Evolutionary conservation across 768 basidiomycete species (phyloP).

Genomic region (Rhizopogon rudus): DNA sequence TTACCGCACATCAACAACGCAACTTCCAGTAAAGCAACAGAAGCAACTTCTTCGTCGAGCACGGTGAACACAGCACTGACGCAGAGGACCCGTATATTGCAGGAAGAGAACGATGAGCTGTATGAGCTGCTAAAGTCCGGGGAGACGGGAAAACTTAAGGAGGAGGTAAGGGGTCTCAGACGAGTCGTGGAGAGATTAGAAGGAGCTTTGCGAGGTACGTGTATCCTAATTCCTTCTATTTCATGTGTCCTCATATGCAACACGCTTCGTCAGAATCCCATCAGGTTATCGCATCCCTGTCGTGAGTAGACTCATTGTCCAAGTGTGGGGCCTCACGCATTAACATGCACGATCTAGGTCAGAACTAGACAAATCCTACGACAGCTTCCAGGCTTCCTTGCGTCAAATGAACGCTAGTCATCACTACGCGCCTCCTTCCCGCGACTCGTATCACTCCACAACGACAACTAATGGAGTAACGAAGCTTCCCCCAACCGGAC

Average conservation of each 20-base stretch:
- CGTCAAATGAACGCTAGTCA: slow-evolving; percentile 37
- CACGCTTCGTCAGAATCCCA: slow-evolving; percentile 59
- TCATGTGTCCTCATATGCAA: slow-evolving; percentile 6
- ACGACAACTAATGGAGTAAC: slow-evolving; percentile 27
- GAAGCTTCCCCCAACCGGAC: slow-evolving; percentile 71
- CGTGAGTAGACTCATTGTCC: slow-evolving; percentile 44
- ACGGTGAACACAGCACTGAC: slow-evolving; percentile 72
- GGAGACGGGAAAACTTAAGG: slow-evolving; percentile 78
- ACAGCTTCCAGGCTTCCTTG: slow-evolving; percentile 44
- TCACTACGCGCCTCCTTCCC: slow-evolving; percentile 39
- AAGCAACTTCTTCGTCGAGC: slow-evolving; percentile 35
- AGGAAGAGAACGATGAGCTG: slow-evolving; percentile 86
- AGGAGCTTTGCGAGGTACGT: slow-evolving; percentile 68
- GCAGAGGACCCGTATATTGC: slow-evolving; percentile 65
- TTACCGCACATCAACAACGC: slow-evolving; percentile 57
- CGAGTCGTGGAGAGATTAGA: slow-evolving; percentile 67
- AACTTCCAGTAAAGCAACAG: slow-evolving; percentile 23
- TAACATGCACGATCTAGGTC: slow-evolving; percentile 36
- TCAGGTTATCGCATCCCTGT: slow-evolving; percentile 59
- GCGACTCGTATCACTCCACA: slow-evolving; percentile 37
- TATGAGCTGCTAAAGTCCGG: slow-evolving; percentile 69
- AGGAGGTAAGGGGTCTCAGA: slow-evolving; percentile 69
- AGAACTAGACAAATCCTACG: slow-evolving; percentile 75
- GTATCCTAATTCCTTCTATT: neutral
- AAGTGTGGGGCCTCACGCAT: slow-evolving; percentile 9